These are phyloP conservation scores for Flaveria bidentis DNA, from an alignment of 129 eudicot genomes.

Conservation along the genomic window DNA sequence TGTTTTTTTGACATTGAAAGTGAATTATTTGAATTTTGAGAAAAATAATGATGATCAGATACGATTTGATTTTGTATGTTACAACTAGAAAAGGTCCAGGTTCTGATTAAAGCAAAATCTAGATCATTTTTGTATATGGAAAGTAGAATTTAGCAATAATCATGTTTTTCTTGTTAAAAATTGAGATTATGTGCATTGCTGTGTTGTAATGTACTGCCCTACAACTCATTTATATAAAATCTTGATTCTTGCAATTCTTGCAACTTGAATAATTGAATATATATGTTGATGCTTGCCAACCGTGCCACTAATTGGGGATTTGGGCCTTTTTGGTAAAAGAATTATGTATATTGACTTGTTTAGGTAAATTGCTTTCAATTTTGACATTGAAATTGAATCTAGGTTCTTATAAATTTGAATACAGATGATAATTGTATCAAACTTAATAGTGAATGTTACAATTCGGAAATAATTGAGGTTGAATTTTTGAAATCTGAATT, in stretches of 20 bases:
- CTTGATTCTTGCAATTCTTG: neutral
- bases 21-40: neutral
- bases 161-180: neutral
- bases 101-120: neutral
- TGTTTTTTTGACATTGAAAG: neutral
- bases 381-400: neutral
- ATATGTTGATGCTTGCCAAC: constrained; percentile 7
- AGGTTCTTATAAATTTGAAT: neutral
- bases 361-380: constrained; percentile 12
- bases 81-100: constrained; percentile 9
- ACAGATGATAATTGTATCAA: neutral
- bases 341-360: constrained; percentile 5
- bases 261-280: no score
- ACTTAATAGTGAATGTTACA: constrained; percentile 6
- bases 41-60: neutral
- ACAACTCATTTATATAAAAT: neutral
- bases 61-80: neutral
- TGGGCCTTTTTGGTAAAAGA: constrained; percentile 20
- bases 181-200: constrained; percentile 2
- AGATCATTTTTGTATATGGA: constrained; percentile 25
- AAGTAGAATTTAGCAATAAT: constrained; percentile 4
- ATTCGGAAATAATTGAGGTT: constrained; percentile 15
- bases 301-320: constrained; percentile 9
- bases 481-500: neutral
- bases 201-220: constrained; percentile 9